Evolutionary conservation across 805 yeast genomes (phyloP), one percentile per base, ranked within the genome.

Genomic region (Candida krabiensis): DNA sequence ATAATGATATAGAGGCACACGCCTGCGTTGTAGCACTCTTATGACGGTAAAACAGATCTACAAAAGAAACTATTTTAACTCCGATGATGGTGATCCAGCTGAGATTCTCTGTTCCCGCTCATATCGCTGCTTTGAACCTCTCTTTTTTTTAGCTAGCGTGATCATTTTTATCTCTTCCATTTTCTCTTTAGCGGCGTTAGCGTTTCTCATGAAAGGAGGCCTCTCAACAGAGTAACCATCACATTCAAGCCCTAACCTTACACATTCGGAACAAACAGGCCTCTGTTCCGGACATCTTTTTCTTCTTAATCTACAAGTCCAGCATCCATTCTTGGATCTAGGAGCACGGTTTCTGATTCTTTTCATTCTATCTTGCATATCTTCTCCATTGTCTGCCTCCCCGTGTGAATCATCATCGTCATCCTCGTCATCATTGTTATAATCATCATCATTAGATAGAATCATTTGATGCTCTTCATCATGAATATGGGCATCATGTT

Each of bases 301-400:
- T 47, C 86, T 80, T 27, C 93, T 69, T 13, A 82, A 60, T 40
- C 90, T 62, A 55, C 91, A 84, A 5, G 86, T 84, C 91, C 91
- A 84, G 53, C 93, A 84, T 0, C 90, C 90, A 21, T 66, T 55
- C 34, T 53, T 55, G 11, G 54, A 51, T 25, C 59, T 38, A 2
- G 50, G 49, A 4, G 50, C 50, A 21, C 44, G 35, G 28, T 38
- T 43, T 30, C 51, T 33, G 11, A 41, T 39, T 27, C 51, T 38
- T 35, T 44, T 43, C 41, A 46, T 42, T 9, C 46, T 33, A 22
- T 43, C 47, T 17, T 41, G 44, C 39, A 37, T 35, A 14, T 50
- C 53, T 13, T 38, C 46, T 3, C 30, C 28, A 14, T 31, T 17
- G n/a, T 28, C 39, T 11, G 23, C 35, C 30, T 32, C 34, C 24